Conservation (phyloP, 2,329 filamentous ascomycete genomes). For the Metarhizium album region DNA sequence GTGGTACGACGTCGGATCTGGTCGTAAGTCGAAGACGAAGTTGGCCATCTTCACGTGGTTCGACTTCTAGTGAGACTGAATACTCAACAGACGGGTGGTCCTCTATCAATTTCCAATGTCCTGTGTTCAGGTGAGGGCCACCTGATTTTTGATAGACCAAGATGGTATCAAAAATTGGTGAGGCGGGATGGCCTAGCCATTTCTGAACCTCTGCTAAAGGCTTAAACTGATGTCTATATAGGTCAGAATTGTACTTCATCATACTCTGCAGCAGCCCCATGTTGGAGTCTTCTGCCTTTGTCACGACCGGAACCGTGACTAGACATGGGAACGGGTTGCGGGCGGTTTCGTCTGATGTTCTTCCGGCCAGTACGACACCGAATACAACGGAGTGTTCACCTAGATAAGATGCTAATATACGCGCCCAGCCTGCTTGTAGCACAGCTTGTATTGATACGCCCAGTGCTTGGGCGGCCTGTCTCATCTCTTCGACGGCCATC, state of each 20-base stretch:
- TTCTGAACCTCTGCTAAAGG: constrained; percentile 63
- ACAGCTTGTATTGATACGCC: constrained; percentile 68
- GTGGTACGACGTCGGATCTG: constrained; percentile 52
- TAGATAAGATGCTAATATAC: constrained; percentile 62
- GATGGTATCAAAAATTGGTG: constrained; percentile 70
- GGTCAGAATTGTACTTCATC: constrained; percentile 51
- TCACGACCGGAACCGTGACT: constrained; percentile 64
- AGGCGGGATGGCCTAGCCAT: constrained; percentile 54
- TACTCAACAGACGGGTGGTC: constrained; percentile 69
- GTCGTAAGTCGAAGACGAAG: constrained; percentile 58
- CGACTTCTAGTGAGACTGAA: constrained; percentile 68
- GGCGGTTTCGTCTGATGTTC: constrained; percentile 49
- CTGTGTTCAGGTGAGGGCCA: constrained; percentile 11
- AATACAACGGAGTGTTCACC: constrained; percentile 68
- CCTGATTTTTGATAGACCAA: constrained; percentile 66
- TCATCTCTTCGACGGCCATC: constrained; percentile 35
- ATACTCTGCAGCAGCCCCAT: constrained; percentile 47
- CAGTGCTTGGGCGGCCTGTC: constrained; percentile 40
- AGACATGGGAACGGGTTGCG: constrained; percentile 65
- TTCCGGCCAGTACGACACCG: constrained; percentile 70
- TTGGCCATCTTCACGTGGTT: constrained; percentile 36
- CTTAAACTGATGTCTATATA: constrained; percentile 61
- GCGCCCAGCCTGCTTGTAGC: constrained; percentile 69
- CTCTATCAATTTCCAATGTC: constrained; percentile 48
- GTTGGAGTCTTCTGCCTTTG: constrained; percentile 44